Conservation (phyloP, 2,329 filamentous ascomycete genomes). For the Neofusicoccum sp. region DNA sequence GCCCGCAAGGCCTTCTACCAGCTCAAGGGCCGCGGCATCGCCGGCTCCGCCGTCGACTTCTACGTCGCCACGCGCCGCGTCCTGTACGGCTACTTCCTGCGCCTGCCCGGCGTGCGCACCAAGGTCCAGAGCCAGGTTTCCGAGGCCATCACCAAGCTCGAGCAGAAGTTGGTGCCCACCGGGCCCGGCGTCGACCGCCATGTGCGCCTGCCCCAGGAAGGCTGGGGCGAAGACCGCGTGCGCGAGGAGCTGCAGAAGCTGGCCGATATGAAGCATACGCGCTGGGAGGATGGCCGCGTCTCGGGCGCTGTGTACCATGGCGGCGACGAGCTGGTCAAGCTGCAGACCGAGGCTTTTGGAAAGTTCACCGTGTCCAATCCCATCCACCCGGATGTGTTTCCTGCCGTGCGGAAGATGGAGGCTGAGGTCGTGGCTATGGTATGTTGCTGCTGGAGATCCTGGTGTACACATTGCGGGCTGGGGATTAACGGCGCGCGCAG, state of each 20-base stretch:
- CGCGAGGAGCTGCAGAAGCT: slow-evolving; percentile 76
- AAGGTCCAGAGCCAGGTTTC: slow-evolving; percentile 82
- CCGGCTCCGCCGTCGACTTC: slow-evolving; percentile 73
- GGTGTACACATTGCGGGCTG: neutral
- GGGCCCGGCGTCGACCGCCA: slow-evolving; percentile 71
- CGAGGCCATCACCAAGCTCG: slow-evolving; percentile 75
- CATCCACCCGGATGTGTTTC: slow-evolving; percentile 97
- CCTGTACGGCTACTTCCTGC: slow-evolving; percentile 81
- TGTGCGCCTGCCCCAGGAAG: slow-evolving; percentile 75
- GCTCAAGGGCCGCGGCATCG: slow-evolving; percentile 80
- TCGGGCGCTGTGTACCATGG: slow-evolving; percentile 96
- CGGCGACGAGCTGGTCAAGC: slow-evolving; percentile 72
- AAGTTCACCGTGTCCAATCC: slow-evolving; percentile 95
- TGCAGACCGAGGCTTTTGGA: slow-evolving; percentile 91
- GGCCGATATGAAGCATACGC: slow-evolving; percentile 84
- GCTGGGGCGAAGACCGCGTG: slow-evolving; percentile 76
- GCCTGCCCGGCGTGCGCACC: slow-evolving; percentile 78
- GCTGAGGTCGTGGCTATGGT: slow-evolving; percentile 97
- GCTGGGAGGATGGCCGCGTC: slow-evolving; percentile 94
- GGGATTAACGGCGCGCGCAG: slow-evolving; percentile 30
- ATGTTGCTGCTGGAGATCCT: slow-evolving; percentile 23
- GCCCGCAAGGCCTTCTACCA: slow-evolving; percentile 77
- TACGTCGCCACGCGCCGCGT: slow-evolving; percentile 71
- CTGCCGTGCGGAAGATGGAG: slow-evolving; percentile 98
- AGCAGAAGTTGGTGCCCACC: slow-evolving; percentile 76